Evolutionary conservation across 164 flowering plant genomes (phyloP).

Genomic region (Aristolochia californica): DNA sequence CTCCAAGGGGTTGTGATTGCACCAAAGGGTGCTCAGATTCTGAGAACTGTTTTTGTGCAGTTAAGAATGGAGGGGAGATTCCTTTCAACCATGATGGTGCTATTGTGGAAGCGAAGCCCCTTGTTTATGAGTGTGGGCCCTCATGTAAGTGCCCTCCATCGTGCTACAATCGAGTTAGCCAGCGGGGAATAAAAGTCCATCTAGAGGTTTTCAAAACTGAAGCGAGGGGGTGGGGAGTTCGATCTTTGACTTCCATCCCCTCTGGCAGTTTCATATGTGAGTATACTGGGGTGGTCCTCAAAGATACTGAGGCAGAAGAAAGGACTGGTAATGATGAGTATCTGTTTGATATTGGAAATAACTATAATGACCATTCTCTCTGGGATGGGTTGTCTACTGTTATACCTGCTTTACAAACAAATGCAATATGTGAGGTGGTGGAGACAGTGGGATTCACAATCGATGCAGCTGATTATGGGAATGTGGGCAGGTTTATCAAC

Average conservation of each 20-base stretch:
- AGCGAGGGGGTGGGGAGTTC: conserved; percentile 82
- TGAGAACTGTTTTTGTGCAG: conserved; percentile 49
- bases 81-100: conserved; percentile 74
- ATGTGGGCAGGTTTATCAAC: conserved; percentile 76
- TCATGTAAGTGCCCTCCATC: conserved; percentile 72
- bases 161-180: conserved; percentile 73
- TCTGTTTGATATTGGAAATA: conserved; percentile 78
- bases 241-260: conserved; percentile 59
- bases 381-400: conserved; percentile 30
- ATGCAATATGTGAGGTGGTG: conserved; percentile 18
- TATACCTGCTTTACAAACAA: conserved; percentile 25
- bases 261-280: conserved; percentile 92
- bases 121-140: conserved; percentile 87
- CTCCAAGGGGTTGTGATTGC: conserved; percentile 66
- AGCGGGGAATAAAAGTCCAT: conserved; percentile 55
- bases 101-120: conserved; percentile 60
- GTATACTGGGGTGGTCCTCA: conserved; percentile 73
- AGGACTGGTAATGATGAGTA: conserved; percentile 73
- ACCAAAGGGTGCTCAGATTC: conserved; percentile 46
- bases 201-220: conserved; percentile 83
- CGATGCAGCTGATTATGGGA: conserved; percentile 61
- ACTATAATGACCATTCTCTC: conserved; percentile 36
- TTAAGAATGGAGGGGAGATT: conserved; percentile 69
- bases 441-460: conserved; percentile 62
- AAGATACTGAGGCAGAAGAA: conserved; percentile 71